A percentile compares a stretch with the other conserved stretches of the same genome.
These are phyloP conservation scores for Escovopsis sp. DNA, from an alignment of 2,329 filamentous ascomycete species.

Conservation along the genomic window DNA sequence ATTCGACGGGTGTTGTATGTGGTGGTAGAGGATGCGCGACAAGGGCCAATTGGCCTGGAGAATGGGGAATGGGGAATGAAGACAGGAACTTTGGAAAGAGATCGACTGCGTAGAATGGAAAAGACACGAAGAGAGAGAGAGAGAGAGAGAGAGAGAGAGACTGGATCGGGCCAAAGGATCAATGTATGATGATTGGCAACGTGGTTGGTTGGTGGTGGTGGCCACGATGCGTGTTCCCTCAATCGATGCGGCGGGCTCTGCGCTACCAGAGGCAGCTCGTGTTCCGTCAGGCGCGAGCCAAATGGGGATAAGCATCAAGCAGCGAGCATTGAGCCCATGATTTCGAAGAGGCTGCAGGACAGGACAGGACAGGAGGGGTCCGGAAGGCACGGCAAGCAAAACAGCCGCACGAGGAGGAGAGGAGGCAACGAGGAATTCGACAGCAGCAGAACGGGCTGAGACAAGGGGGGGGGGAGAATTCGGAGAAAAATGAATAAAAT, in stretches of 20 bases:
- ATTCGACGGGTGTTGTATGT: too few species aligned
- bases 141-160: background rate
- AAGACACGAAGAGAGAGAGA: slow-evolving; percentile 1
- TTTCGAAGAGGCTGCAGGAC: too few species aligned
- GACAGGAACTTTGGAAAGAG: background rate
- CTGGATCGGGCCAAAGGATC: background rate
- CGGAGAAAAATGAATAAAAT: background rate
- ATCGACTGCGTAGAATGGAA: background rate
- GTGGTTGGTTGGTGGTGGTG: too few species aligned
- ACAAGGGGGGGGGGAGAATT: background rate
- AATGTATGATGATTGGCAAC: too few species aligned
- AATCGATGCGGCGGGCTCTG: too few species aligned
- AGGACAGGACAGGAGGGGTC: too few species aligned
- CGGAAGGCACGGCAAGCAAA: too few species aligned
- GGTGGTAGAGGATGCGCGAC: background rate
- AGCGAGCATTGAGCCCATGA: too few species aligned
- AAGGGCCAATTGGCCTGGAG: background rate
- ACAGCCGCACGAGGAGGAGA: too few species aligned
- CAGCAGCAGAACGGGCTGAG: background rate
- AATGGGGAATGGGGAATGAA: too few species aligned
- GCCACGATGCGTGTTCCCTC: too few species aligned
- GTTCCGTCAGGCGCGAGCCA: background rate
- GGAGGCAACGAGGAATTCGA: too few species aligned
- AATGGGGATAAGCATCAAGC: background rate
- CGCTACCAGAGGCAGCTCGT: background rate